phyloP scores from a whole-genome alignment of 805 yeast species.

The Ogataea dorogensis region DNA sequence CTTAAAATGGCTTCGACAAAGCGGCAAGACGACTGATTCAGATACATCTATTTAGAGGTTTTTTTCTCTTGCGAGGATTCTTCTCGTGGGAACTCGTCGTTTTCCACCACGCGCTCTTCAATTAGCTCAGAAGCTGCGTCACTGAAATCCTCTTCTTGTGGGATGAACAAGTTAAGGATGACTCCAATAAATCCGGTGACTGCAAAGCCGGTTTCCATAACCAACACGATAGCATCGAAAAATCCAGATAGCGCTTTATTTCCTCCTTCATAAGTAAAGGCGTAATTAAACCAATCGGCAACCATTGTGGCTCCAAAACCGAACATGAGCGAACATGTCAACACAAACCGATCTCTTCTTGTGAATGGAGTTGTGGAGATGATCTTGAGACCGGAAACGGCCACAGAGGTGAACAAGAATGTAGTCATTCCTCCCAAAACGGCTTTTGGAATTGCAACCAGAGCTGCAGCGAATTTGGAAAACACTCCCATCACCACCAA shows the following conservation, averaged over 20 bases:
- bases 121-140: slow-evolving; percentile 41
- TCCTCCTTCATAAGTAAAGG: slow-evolving; percentile 49
- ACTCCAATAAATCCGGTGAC: slow-evolving; percentile 54
- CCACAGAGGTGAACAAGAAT: slow-evolving; percentile 54
- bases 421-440: slow-evolving; percentile 85
- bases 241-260: slow-evolving; percentile 46
- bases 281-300: slow-evolving; percentile 45
- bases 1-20: slow-evolving; percentile 39
- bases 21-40: slow-evolving; percentile 5
- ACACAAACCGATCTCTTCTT: slow-evolving; percentile 55
- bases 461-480: slow-evolving; percentile 85
- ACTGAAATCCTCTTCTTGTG: slow-evolving; percentile 48
- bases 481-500: slow-evolving; percentile 83
- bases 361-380: slow-evolving; percentile 53
- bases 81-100: slow-evolving; percentile 11
- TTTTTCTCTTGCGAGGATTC: slow-evolving; percentile 26
- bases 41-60: slow-evolving; percentile 1
- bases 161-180: slow-evolving; percentile 45
- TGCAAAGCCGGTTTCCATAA: slow-evolving; percentile 59
- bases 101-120: slow-evolving; percentile 32
- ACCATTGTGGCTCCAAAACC: slow-evolving; percentile 53
- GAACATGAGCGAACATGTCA: slow-evolving; percentile 50
- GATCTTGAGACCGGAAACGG: slow-evolving; percentile 57
- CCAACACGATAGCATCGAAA: slow-evolving; percentile 50
- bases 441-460: slow-evolving; percentile 75